Conservation (phyloP, 129 eudicot genomes). For the Helichrysum umbraculigerum region DNA sequence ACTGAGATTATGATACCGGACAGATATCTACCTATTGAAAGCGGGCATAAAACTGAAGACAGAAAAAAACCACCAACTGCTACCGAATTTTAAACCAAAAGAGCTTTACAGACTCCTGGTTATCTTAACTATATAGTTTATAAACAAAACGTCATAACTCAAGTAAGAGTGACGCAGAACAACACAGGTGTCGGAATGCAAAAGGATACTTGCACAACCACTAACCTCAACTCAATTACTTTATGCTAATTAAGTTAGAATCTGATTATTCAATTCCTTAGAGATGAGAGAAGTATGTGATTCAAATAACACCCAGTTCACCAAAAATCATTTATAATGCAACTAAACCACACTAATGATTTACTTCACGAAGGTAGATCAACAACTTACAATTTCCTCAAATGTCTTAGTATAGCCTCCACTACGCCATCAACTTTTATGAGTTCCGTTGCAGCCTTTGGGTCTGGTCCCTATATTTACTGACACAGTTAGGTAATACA, state of each 20-base stretch:
- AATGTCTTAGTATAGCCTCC: constrained; percentile 83
- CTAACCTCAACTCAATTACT: background rate
- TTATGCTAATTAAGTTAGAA: background rate
- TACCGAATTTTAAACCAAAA: background rate
- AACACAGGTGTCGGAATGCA: background rate
- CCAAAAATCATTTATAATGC: background rate
- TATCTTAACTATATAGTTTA: constrained; percentile 2
- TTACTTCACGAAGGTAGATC: background rate
- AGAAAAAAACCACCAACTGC: background rate
- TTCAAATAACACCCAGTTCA: background rate
- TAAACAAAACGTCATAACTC: background rate
- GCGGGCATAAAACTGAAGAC: background rate
- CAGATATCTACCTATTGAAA: background rate
- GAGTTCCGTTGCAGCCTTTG: constrained; percentile 85
- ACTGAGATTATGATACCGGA: constrained; percentile 5
- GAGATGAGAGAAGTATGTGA: background rate
- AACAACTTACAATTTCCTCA: constrained; percentile 69
- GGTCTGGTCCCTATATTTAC: constrained; percentile 83
- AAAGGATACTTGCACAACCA: constrained; percentile 2
- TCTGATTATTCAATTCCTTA: background rate
- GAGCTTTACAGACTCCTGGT: background rate
- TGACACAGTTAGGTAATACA: background rate
- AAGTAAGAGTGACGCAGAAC: background rate
- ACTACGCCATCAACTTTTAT: constrained; percentile 77
- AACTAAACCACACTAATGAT: background rate